Evolutionary conservation across 2,329 filamentous ascomycete species (phyloP), one percentile per base, ranked within the genome.

Genomic region (Hymenoscyphus fructigenus): DNA sequence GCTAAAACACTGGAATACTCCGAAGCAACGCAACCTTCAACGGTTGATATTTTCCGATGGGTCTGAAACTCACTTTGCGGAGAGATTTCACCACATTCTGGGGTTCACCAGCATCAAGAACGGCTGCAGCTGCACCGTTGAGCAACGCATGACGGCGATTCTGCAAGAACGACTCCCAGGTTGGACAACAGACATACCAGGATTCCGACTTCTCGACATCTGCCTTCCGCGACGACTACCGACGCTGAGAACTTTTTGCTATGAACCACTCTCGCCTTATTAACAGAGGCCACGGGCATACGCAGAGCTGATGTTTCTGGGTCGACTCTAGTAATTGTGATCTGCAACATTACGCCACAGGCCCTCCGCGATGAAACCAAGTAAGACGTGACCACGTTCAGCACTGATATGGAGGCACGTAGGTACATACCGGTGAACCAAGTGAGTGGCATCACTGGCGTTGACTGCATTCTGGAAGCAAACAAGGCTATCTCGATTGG

Each of bases 71-170:
- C 47, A 26, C 20, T 53, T 50, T 26, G 47, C 20, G 47, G 47
- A 23, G 47, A 53, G 47, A 53, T 53, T 53, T 23, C 20, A 53
- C 20, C 47, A 53, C 47, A 26, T 53, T 10, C 7, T 26, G 47
- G 7, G 47, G 47, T 53, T 23, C 14, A 23, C 44, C 44, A 50
- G n/a, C 44, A 50, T 50, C n/a, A 14, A 53, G 9, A 32, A 32
- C 20, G 47, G 20, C 47, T 53, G 47, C 47, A 53, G 47, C 47
- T 53, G n/a, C 47, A 26, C 47, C 47, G 47, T 53, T 53, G 47
- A 53, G 47, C 47, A 53, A 23, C 10, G 47, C 47, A 53, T 53
- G 47, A 53, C 47, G 14, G 47, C n/a, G 20, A 53, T 53, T 5
- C 47, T 53, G 47, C 47, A 53, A 53, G 20, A 53, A 53, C 47